Base-by-base conservation (phyloP, 1,139 yeast species). In the Magnusiomyces tetraspermus region DNA sequence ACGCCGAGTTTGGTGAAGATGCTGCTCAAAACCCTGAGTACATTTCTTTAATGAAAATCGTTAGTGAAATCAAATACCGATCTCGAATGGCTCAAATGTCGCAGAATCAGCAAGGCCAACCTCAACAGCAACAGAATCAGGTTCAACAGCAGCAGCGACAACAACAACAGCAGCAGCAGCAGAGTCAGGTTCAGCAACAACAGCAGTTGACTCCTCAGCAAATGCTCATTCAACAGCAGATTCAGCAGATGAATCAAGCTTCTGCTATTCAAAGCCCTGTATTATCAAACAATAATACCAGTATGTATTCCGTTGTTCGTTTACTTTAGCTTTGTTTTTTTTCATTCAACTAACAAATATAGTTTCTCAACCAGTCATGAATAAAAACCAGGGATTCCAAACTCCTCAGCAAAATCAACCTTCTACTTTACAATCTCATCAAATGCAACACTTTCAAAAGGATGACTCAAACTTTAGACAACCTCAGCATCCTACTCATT, bases 101-200 rank as follows among this genome's bases (percentile, higher is more conserved):
- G 5, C 42, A 38, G 15, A 8, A 30, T 8, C 11, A 8, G 60
- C 68, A 6, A 60, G 60, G n/a, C 31, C 69, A 67, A 52, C 70
- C 65, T 52, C 72, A 71, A 46, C 57, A 56, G 21, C 71, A 65
- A 53, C 62, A 60, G n/a, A 61, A 61, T 38, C 67, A 66, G 40
- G 57, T 66, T 78, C 83, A 66, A 82, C 95, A 1, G 87, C 82
- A 60, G 54, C 57, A 56, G 52, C 66, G 57, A 46, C 63, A 53
- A 53, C 58, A 48, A 26, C 60, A 55, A 43, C 61, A 53, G 46
- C 56, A 57, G 43, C 59, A 54, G 50, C 59, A 57, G 49, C 56
- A 51, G n/a, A 44, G 43, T 36, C 51, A 30, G 33, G 11, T 8
- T 8, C 33, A 17, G n/a, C 43, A 38, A 38, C 43, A 8, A 23